Percentiles rank a stretch among this genome's conserved stretches.
These are phyloP conservation scores for Suillus discolor DNA, from an alignment of 768 basidiomycete species.

Conservation along the genomic window DNA sequence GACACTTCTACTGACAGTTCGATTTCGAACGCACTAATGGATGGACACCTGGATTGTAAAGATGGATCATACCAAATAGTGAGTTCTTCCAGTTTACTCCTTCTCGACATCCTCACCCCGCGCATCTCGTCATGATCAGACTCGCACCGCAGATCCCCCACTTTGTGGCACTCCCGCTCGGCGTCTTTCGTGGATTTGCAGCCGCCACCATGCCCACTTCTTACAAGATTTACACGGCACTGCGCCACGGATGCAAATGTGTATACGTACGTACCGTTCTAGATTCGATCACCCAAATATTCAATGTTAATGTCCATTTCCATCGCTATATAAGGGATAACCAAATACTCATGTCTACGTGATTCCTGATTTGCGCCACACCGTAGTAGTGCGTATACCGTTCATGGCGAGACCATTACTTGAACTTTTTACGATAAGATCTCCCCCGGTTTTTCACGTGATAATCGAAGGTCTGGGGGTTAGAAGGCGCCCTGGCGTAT, in stretches of 20 bases:
- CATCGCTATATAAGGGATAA: not conserved
- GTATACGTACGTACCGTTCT: not conserved
- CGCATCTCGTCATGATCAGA: not conserved
- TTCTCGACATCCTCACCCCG: not conserved
- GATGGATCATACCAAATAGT: not conserved
- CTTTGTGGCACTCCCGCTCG: not conserved
- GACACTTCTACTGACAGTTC: not conserved
- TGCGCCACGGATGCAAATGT: not conserved
- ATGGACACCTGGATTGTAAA: no score
- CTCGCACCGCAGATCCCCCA: not conserved
- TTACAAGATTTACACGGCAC: not conserved
- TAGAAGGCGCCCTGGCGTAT: not conserved
- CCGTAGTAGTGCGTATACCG: not conserved
- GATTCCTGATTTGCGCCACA: not conserved
- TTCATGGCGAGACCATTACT: not conserved
- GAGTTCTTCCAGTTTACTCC: not conserved
- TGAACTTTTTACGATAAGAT: not conserved
- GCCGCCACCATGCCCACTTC: not conserved
- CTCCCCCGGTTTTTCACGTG: not conserved
- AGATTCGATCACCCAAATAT: not conserved
- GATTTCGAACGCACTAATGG: not conserved
- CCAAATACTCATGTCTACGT: not conserved
- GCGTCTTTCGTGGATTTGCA: not conserved
- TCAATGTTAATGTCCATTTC: not conserved
- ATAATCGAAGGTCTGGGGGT: not conserved